Evolutionary conservation across 1,284 basidiomycete species (phyloP).

Genomic region (Ceratobasidium sp.): DNA sequence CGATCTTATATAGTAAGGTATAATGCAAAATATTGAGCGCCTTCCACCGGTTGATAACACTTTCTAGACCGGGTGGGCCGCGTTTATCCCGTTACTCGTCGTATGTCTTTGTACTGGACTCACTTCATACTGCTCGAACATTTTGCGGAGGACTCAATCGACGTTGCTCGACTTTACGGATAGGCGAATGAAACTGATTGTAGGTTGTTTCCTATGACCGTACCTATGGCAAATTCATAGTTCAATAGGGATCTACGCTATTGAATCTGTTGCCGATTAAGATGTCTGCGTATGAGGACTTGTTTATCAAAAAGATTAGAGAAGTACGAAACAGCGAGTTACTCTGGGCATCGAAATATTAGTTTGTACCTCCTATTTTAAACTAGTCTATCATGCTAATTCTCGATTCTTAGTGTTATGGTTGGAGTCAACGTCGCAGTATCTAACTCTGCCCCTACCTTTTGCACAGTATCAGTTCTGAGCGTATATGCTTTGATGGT

Average conservation of each 20-base stretch:
- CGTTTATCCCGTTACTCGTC: background rate
- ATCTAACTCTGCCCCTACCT: background rate
- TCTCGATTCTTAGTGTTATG: background rate
- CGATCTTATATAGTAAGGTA: conserved; percentile 7
- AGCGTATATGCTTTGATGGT: conserved; percentile 14
- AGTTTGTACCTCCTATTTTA: background rate
- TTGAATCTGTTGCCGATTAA: conserved; percentile 12
- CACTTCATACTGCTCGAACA: conserved; percentile 4
- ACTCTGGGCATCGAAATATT: background rate
- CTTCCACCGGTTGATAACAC: too few species aligned
- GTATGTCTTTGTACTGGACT: background rate
- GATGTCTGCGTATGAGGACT: conserved; percentile 13
- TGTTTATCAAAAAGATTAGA: background rate
- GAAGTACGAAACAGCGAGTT: conserved; percentile 12
- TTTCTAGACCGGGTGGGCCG: background rate
- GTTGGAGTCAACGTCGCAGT: background rate
- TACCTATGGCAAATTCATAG: too few species aligned
- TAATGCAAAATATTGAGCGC: too few species aligned
- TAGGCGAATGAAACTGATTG: conserved; percentile 16
- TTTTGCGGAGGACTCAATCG: background rate
- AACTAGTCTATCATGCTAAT: background rate
- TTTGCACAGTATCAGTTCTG: conserved; percentile 10
- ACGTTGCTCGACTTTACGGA: background rate
- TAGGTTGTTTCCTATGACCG: background rate
- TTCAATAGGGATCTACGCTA: background rate